Evolutionary conservation across 1,139 yeast species (phyloP), one percentile per base, ranked within the genome.

Genomic region (Kluyveromyces marxianus): DNA sequence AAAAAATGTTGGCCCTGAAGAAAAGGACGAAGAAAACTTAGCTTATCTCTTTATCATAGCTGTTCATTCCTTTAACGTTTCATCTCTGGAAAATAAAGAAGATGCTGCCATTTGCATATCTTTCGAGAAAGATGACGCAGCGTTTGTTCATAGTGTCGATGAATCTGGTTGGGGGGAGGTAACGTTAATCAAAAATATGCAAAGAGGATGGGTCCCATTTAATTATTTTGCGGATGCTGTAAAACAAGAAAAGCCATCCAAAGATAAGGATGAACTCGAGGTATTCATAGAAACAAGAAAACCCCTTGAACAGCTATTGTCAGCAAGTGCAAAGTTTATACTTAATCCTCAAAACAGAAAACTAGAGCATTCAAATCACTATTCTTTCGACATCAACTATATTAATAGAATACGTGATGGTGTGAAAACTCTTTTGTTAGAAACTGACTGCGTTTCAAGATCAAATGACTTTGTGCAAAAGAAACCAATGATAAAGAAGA

Each of bases 141-240:
- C 92, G 0, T 83, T 88, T 61, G 85, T 92, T 5, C 96, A 90
- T 62, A 79, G 90, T 7, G 79, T 89, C 30, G 97, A 92, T 64
- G 82, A 85, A 45, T 83, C 96, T 21, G 98, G 97, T 2, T 92
- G 98, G 98, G 97, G 96, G 49, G 97, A 92, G 65, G 97, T 90
- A 2, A 89, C 97, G 0, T 65, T 86, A 42, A 65, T 83, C 21
- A 79, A 80, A 44, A 74, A 85, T 4, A 76, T 86, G 46, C 76
- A 77, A 54, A 74, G 96, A 49, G 98, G 98, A 28, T 92, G 98
- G 98, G 88, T 92, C 21, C 98, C 98, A 2, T 83, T 90, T 74
- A 90, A 90, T 63, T 92, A 88, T 66, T 92, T 90, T 57, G 74
- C 83, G 37, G 87, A 86, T 14, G 72, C 82, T 7, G 68, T 72